phyloP scores from a whole-genome alignment of 2,329 filamentous ascomycete species.

The Plenodomus biglobosus region DNA sequence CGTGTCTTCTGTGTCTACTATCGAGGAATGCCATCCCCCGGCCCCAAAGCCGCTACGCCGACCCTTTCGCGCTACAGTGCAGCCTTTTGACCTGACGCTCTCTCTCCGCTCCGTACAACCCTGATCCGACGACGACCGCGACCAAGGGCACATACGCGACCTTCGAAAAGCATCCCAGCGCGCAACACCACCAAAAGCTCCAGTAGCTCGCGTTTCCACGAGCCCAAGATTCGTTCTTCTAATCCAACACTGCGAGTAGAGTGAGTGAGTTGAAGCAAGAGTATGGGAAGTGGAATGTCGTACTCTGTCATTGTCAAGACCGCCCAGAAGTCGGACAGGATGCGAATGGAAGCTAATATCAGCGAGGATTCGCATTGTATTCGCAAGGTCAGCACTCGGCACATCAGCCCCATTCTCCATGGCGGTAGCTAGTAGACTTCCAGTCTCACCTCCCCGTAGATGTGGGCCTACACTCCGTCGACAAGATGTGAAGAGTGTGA shows the following conservation, averaged over 20 bases:
- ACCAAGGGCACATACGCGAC: neutral
- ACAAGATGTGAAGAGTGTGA: no score
- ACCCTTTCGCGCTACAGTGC: slow-evolving; percentile 10
- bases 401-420: slow-evolving; percentile 1
- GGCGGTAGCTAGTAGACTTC: neutral
- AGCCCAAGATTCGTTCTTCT: neutral
- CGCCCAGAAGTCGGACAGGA: neutral
- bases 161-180: neutral
- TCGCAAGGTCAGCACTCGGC: neutral
- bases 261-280: neutral
- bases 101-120: neutral
- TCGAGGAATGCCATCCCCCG: neutral
- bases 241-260: neutral
- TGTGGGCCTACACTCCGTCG: no score
- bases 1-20: no score
- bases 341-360: neutral
- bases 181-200: slow-evolving; percentile 3
- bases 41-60: slow-evolving; percentile 3
- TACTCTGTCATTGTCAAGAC: slow-evolving; percentile 8
- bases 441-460: neutral
- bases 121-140: neutral
- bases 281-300: neutral
- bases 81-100: neutral
- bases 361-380: neutral
- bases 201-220: neutral